Evolutionary conservation across 169 alveolate genomes (phyloP).

Genomic region (Eimeria brunetti): DNA sequence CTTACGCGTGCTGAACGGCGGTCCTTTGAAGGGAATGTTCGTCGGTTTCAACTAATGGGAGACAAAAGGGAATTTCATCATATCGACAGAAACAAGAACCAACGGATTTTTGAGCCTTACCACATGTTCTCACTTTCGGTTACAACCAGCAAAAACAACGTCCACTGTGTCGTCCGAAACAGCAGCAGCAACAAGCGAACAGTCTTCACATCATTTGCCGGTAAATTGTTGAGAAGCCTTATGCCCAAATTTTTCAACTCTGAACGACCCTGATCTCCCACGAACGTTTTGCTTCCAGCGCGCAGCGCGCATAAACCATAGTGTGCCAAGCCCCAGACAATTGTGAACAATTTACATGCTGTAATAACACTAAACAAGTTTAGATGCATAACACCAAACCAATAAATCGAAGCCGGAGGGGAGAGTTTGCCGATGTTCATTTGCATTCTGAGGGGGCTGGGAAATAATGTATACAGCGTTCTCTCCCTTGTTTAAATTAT

Average conservation of each 20-base stretch:
- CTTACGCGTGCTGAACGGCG: slow-evolving; percentile 51
- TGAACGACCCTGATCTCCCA: not conserved
- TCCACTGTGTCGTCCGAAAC: slow-evolving; percentile 90
- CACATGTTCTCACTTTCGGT: slow-evolving; percentile 88
- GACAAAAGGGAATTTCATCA: slow-evolving; percentile 91
- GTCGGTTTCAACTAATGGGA: slow-evolving; percentile 74
- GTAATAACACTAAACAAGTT: too few species aligned
- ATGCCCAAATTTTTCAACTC: not conserved
- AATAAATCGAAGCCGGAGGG: too few species aligned
- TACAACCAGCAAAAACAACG: slow-evolving; percentile 92
- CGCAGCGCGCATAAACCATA: too few species aligned
- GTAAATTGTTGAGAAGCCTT: not conserved
- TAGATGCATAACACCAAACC: not conserved
- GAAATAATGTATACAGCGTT: not conserved
- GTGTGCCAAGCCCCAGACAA: too few species aligned
- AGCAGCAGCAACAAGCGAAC: slow-evolving; percentile 88
- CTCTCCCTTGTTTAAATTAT: not conserved
- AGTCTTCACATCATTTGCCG: slow-evolving; percentile 83
- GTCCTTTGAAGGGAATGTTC: slow-evolving; percentile 49
- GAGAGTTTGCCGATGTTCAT: too few species aligned
- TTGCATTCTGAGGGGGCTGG: too few species aligned
- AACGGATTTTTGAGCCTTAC: slow-evolving; percentile 90
- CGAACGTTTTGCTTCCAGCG: too few species aligned
- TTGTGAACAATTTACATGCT: not conserved
- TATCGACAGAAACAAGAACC: slow-evolving; percentile 90